phyloP scores from a whole-genome alignment of 2,329 filamentous ascomycete genomes.

The Aspergillus vadensis region DNA sequence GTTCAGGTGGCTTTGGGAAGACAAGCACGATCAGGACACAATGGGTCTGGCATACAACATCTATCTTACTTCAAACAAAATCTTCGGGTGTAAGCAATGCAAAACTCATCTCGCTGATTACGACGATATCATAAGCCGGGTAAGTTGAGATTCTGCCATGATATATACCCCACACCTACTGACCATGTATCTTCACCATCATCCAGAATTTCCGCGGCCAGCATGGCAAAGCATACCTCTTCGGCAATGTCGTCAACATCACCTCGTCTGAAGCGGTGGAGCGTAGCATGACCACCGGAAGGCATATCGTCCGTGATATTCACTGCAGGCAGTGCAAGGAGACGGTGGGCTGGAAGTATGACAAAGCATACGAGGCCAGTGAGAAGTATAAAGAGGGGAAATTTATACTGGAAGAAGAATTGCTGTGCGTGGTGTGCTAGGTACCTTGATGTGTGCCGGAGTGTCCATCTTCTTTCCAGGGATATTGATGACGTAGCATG shows the following conservation, averaged over 20 bases:
- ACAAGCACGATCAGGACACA: constrained; percentile 25
- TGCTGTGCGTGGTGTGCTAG: constrained; percentile 76
- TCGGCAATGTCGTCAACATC: constrained; percentile 91
- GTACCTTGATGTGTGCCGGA: neutral
- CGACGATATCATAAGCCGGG: constrained; percentile 92
- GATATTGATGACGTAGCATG: constrained; percentile 3
- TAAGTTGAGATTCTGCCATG: constrained; percentile 52
- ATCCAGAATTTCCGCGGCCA: constrained; percentile 93
- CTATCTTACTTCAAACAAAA: constrained; percentile 81
- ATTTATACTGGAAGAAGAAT: constrained; percentile 90
- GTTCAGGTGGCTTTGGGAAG: constrained; percentile 19
- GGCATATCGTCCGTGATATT: constrained; percentile 93
- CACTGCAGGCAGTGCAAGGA: constrained; percentile 86
- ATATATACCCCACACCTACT: neutral
- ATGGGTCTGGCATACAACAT: constrained; percentile 94
- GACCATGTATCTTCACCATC: neutral
- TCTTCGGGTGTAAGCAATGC: constrained; percentile 92
- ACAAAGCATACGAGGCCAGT: constrained; percentile 86
- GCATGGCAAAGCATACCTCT: constrained; percentile 96
- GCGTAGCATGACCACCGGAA: constrained; percentile 96
- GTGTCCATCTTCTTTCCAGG: neutral
- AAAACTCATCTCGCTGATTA: constrained; percentile 95
- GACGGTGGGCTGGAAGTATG: constrained; percentile 97
- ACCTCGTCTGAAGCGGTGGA: constrained; percentile 79
- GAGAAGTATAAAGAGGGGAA: constrained; percentile 99